phyloP scores from a whole-genome alignment of 495 filamentous ascomycete genomes.

The Daldinia caldariorum region DNA sequence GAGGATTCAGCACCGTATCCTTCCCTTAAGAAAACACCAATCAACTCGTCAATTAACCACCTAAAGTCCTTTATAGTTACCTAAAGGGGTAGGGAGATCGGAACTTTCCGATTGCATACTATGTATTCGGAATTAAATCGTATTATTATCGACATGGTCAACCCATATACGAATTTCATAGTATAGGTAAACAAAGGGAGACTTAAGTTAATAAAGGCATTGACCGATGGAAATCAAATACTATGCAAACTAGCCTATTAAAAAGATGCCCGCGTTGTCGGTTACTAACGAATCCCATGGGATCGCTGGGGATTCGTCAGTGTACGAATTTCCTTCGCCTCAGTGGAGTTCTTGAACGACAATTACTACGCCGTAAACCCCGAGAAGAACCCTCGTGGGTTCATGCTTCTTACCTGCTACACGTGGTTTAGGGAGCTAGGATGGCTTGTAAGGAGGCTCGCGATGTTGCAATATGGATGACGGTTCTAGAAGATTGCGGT shows the following conservation, averaged over 20 bases:
- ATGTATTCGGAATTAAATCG: not conserved
- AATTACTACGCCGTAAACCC: constrained; percentile 7
- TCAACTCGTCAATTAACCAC: not conserved
- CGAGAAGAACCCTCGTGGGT: constrained; percentile 6
- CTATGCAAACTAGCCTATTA: not conserved
- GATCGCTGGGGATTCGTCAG: constrained; percentile 19
- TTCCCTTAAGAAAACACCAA: not conserved
- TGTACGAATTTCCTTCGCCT: constrained; percentile 29
- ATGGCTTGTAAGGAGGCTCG: not conserved
- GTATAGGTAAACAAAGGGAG: not conserved
- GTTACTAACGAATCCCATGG: constrained; percentile 10
- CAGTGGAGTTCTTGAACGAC: not conserved
- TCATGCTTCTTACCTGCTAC: not conserved
- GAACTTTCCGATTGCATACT: not conserved
- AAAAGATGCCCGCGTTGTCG: not conserved
- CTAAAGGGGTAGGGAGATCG: not conserved
- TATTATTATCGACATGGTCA: not conserved
- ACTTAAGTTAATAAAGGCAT: not conserved
- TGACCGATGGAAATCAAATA: not conserved
- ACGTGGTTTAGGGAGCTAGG: constrained; percentile 1
- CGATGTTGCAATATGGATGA: constrained; percentile 12
- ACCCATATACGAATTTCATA: not conserved
- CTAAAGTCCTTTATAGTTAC: not conserved
- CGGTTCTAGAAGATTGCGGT: not conserved
- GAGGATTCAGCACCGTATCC: not conserved